Base-by-base conservation (phyloP, 768 basidiomycete species). In the Hemileccinum rubropunctum region DNA sequence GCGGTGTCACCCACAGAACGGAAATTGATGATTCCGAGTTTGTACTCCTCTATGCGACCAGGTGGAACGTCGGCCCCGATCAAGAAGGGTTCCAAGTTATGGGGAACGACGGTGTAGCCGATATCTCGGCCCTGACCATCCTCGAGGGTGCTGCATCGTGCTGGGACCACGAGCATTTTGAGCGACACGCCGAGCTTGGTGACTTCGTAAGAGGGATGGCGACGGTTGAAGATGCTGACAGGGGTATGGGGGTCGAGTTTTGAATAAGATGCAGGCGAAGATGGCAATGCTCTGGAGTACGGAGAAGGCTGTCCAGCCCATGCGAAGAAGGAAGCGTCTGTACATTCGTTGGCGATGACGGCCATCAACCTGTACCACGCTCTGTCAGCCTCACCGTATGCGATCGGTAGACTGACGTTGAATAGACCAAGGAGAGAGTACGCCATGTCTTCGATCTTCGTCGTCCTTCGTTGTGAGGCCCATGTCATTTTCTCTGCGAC, bases 341-440 rank as follows among this genome's bases (percentile, higher is more conserved):
- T 50, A 18, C 54, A 56, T 38, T 56, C 53, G 5, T 56, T 45
- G 26, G 46, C 23, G 4, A 47, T 47, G 10, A 32, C 20, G 8
- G 30, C 33, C 45, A 60, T 57, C 7, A 66, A 27, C 38, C 60
- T 52, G 45, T 50, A 55, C 42, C 56, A 67, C 1, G 64, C 63
- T 45, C 53, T 45, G 12, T 53, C 46, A 4, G 52, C 63, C 33
- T 63, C 65, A 1, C 63, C 65, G 26, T 66, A 65, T 1, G 51
- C 45, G 8, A 67, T 51, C 2, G 63, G 50, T 8, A 67, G 39
- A 17, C 48, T 56, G 43, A 60, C 48, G 18, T 62, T 48, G 41
- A 66, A 62, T 13, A 64, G 14, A 15, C 60, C 60, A 6, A 66
- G 47, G 15, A 67, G 53, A 2, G 47, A 60, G 36, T 65, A 66